Evolutionary conservation across 495 filamentous ascomycete genomes (phyloP), one percentile per base, ranked within the genome.

Genomic region (Talaromyces nanjingensis): DNA sequence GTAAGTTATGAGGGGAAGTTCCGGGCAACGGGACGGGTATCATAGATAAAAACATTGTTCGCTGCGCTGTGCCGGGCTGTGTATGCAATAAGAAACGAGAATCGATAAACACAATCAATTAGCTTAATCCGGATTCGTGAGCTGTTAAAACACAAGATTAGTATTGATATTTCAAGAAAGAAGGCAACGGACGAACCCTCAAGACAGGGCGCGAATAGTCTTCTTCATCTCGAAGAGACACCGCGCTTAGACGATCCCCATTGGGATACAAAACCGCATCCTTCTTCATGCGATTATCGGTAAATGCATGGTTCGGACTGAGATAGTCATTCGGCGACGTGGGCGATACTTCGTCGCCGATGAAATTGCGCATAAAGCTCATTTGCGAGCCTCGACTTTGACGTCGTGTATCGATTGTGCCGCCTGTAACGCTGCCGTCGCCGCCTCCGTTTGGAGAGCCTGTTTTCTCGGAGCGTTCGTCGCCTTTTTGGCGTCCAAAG

Each of bases 141-240:
- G 73, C 82, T 84, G 65, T 20, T 54, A 11, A 59, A 5, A 58
- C 14, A 11, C 34, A 31, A 8, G 66, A 2, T 78, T 69, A 77
- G 75, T 59, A 60, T 29, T 11, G 33, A 59, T 18, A 8, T 24
- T 2, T 27, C 47, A 53, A 29, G 18, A 59, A 8, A 24, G 31
- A 11, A 3, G 24, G 29, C 27, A 14, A 27, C 20, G 24, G 9
- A 77, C 81, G 74, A 67, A 84, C 82, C 11, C 81, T 76, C 65
- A 85, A 72, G 59, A 85, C 83, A 53, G 80, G 83, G 47, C 83
- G 76, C 37, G 82, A 83, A 69, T 85, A 85, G 66, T 85, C 83
- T 67, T 81, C 79, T 56, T 84, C 80, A 60, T 85, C 83, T 58
- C 80, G 78, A 34, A 85, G 78, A 45, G 82, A 84, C 22, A 76